These are phyloP conservation scores for Cenchrus fungigraminus DNA, from an alignment of 176 grass and related monocot species.

Conservation along the genomic window DNA sequence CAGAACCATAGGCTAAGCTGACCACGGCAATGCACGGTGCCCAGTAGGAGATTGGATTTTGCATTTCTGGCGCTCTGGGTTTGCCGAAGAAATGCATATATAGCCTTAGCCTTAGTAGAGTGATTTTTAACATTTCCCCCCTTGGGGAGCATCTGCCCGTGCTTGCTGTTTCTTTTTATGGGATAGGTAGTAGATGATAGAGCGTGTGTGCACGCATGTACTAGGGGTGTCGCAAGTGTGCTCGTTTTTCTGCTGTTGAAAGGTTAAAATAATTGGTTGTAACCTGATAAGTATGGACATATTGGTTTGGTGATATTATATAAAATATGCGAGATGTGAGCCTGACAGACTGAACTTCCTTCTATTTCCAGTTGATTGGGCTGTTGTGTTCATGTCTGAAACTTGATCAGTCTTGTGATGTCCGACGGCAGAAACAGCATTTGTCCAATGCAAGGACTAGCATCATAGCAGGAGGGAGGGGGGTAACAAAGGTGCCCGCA, in stretches of 20 bases:
- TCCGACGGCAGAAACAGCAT: background rate
- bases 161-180: slow-evolving; percentile 14
- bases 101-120: background rate
- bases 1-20: slow-evolving; percentile 65
- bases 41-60: background rate
- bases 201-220: background rate
- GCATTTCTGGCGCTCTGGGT: slow-evolving; percentile 18
- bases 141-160: slow-evolving; percentile 17
- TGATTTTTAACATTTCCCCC: background rate
- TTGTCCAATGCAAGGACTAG: background rate
- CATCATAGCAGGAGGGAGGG: background rate
- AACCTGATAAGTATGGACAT: slow-evolving; percentile 31
- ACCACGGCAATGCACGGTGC: background rate
- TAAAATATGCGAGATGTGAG: slow-evolving; percentile 1
- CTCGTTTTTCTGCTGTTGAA: background rate
- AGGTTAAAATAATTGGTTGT: slow-evolving; percentile 16
- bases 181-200: background rate
- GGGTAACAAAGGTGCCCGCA: background rate
- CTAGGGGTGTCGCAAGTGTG: slow-evolving; percentile 17
- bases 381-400: background rate
- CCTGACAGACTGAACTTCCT: background rate
- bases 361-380: background rate
- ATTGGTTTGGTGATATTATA: slow-evolving; percentile 33
- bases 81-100: slow-evolving; percentile 18
- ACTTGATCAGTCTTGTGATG: background rate